Evolutionary conservation across 257 asterid species (phyloP).

Genomic region (Solanum piurae): DNA sequence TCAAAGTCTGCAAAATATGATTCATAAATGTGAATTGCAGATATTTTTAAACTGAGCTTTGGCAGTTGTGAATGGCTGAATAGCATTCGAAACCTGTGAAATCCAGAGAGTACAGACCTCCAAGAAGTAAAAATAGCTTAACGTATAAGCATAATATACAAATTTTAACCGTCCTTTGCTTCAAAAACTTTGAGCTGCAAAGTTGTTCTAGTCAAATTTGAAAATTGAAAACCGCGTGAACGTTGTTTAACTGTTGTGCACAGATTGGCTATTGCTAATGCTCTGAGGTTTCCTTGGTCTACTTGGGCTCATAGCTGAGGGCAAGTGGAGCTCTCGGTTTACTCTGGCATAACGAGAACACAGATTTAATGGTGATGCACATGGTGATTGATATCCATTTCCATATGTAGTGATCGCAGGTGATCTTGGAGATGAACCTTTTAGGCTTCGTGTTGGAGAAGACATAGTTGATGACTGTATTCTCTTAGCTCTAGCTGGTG

Average conservation of each 20-base stretch:
- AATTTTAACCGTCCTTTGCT: neutral
- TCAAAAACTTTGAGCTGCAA: neutral
- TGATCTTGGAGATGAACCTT: conserved; percentile 17
- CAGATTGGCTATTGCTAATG: neutral
- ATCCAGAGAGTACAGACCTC: neutral
- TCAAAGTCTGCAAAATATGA: neutral
- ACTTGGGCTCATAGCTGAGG: conserved; percentile 15
- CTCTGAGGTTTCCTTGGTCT: conserved; percentile 10
- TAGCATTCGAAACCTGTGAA: neutral
- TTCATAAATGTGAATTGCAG: neutral
- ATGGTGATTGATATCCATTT: conserved; percentile 19
- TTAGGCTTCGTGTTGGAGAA: conserved; percentile 21
- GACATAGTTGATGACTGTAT: conserved; percentile 16
- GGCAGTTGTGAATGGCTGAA: neutral
- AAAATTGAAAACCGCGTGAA: neutral
- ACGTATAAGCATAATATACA: neutral
- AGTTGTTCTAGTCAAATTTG: neutral
- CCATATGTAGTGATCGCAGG: conserved; percentile 8
- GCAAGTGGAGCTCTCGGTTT: conserved; percentile 11
- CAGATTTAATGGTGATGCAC: conserved; percentile 37
- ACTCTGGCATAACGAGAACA: conserved; percentile 24
- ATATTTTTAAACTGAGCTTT: neutral
- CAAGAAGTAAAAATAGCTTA: neutral
- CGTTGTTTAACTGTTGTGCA: neutral
- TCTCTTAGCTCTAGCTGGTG: conserved; percentile 25